A percentile compares a stretch with the other conserved stretches of the same genome.
phyloP scores from a whole-genome alignment of 176 grass and related monocot genomes.

The Metroxylon sagu region DNA sequence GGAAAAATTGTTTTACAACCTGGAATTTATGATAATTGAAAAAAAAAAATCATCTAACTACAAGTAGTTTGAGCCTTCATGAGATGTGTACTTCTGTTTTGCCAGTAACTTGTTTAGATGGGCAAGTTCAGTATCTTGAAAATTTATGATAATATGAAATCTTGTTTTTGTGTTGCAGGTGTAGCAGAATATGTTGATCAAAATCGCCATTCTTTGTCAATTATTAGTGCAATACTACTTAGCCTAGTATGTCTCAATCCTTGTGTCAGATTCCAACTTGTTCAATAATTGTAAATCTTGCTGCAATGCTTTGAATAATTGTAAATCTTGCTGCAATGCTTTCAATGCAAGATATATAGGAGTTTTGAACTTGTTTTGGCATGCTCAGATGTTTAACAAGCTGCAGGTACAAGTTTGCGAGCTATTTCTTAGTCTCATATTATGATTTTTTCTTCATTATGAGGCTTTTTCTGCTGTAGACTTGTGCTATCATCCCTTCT shows the following conservation, averaged over 20 bases:
- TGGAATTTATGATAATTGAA: no score
- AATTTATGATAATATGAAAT: no score
- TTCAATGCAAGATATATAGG: background rate
- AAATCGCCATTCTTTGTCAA: conserved; percentile 62
- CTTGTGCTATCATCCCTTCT: background rate
- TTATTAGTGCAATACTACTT: conserved; percentile 78
- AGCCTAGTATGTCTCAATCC: conserved; percentile 54
- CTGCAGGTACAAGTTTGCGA: no score
- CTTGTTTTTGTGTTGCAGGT: conserved; percentile 27
- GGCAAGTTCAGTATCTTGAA: no score
- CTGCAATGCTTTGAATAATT: conserved; percentile 2
- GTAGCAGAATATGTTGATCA: conserved; percentile 70
- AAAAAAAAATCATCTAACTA: no score
- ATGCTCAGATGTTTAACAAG: no score
- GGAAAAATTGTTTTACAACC: no score
- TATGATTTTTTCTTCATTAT: background rate
- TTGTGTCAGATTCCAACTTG: background rate
- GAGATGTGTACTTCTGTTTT: no score
- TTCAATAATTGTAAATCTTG: conserved; percentile 5
- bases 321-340: background rate
- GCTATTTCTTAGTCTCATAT: no score
- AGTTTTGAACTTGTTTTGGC: no score
- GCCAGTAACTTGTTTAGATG: no score
- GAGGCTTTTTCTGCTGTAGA: background rate
- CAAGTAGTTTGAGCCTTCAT: no score